Evolutionary conservation across 1,284 basidiomycete genomes (phyloP), one percentile per base, ranked within the genome.

Genomic region (Tranzscheliella williamsii): DNA sequence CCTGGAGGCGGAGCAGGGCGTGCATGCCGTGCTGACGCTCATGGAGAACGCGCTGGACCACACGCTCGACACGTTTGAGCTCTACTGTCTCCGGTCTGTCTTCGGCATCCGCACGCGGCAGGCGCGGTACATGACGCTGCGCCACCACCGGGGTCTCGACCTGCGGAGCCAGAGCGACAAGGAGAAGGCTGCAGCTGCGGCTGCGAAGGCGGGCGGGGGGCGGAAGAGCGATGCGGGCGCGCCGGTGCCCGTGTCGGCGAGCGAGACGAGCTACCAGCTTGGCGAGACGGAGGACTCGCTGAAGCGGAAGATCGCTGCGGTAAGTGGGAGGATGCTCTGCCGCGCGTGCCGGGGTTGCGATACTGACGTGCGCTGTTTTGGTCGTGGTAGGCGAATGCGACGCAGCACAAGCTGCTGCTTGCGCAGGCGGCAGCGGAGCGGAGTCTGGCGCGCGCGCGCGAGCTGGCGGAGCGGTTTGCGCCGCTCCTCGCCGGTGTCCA

Each of bases 31-130:
- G 17, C 26, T 67, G 35, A 76, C 75, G 24, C 49, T 76, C 16
- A 50, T 76, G 42, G 75, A 76, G 46, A 71, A 76, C 44, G 56
- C 68, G 16, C 52, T 76, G 16, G 75, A 76, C 37, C 72, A 75
- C 42, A 71, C 67, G 4, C 61, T 75, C 42, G 75, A 76, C 38
- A 71, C 72, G 1, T 70, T 74, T 23, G 75, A 76, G 48, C 67
- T 76, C 21, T 76, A 67, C 45, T 74, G 69, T n/a, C 50, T 74
- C 32, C 43, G 65, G 11, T 57, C 56, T 8, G 70, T 76, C 9
- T 75, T 75, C 41, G 72, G 71, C 12, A 57, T 76, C 36, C 65
- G 64, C 9, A 34, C 70, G 3, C 46, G 61, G 5, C 72, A 75
- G 42, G 72, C 75, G 5, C 42, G 48, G 24, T 45, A 40, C 29